Base-by-base conservation (phyloP, 2,329 filamentous ascomycete genomes). In the Fusarium compactum region DNA sequence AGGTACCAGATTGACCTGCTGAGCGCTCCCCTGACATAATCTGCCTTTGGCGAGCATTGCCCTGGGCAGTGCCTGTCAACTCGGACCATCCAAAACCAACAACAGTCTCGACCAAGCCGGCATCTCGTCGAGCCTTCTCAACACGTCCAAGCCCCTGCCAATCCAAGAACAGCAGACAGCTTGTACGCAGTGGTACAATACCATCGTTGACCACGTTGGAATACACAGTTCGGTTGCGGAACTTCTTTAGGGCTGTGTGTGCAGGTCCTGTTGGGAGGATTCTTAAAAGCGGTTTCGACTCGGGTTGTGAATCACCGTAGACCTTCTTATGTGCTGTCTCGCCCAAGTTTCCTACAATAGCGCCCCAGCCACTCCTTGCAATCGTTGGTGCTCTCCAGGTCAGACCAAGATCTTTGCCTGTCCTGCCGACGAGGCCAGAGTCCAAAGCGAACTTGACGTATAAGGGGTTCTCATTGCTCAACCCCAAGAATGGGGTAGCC, bases 181-280 rank as follows among this genome's bases (percentile, higher is more conserved):
- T 98, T 7, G 96, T 99, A 24, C 96, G 90, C 34, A 99, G 83
- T 5, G 96, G 96, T 7, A 99, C 96, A 72, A 99, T 98, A 5
- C 95, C 95, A 80, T 98, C 95, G 76, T 98, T 98, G 72, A 98
- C 95, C 15, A 98, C 95, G 76, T 98, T 98, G 3, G 95, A 97
- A 79, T 98, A 98, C 2, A 98, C 86, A 0, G 96, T 98, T 18
- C 95, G 87, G 78, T 97, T 97, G 24, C 93, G 86, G 79, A 98
- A 98, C 81, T 93, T 94, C 77, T 92, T 91, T 43, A 98, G 82
- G 2, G 95, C 95, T 58, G 89, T 88, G 79, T 98, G 95, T 9
- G 95, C 96, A 18, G 95, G 95, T 0, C 95, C 95, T 10, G 93
- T 97, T 0, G 96, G 95, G 25, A 98, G 82, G 68, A 98, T 97